These are phyloP conservation scores for Fusarium sp. DNA, from an alignment of 2,329 filamentous ascomycete genomes.

Conservation along the genomic window DNA sequence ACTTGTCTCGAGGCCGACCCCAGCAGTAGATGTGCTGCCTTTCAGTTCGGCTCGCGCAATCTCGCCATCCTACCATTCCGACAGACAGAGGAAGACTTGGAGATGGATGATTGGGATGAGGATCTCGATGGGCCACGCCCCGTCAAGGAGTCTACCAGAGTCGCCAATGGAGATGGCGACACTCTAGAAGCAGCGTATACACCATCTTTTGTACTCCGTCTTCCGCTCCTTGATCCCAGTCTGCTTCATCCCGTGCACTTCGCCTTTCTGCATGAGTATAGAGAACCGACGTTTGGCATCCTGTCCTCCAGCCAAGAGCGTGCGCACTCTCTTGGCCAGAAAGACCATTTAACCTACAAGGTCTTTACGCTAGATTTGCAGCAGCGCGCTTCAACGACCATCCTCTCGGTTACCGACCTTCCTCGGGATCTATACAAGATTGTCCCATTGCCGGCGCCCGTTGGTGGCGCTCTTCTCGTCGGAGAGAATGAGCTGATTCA, in stretches of 20 bases:
- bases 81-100: slow-evolving; percentile 84
- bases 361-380: slow-evolving; percentile 96
- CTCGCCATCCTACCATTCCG: slow-evolving; percentile 94
- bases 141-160: slow-evolving; percentile 53
- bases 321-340: slow-evolving; percentile 81
- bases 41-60: slow-evolving; percentile 89
- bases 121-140: slow-evolving; percentile 76
- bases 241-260: slow-evolving; percentile 91
- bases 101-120: slow-evolving; percentile 90
- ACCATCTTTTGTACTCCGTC: slow-evolving; percentile 90
- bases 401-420: slow-evolving; percentile 84
- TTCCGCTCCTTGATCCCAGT: slow-evolving; percentile 86
- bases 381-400: slow-evolving; percentile 90
- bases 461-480: slow-evolving; percentile 87
- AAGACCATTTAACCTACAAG: slow-evolving; percentile 87
- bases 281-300: slow-evolving; percentile 96
- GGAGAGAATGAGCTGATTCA: slow-evolving; percentile 93
- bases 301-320: slow-evolving; percentile 79
- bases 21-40: slow-evolving; percentile 88
- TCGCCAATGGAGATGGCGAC: slow-evolving; percentile 50
- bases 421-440: slow-evolving; percentile 89
- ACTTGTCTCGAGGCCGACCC: slow-evolving; percentile 90
- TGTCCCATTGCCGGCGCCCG: slow-evolving; percentile 81
- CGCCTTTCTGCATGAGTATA: slow-evolving; percentile 94
- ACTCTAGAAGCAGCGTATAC: slow-evolving; percentile 75